Conservation (phyloP, 2,329 filamentous ascomycete genomes). For the Pseudocercospora crystallina region DNA sequence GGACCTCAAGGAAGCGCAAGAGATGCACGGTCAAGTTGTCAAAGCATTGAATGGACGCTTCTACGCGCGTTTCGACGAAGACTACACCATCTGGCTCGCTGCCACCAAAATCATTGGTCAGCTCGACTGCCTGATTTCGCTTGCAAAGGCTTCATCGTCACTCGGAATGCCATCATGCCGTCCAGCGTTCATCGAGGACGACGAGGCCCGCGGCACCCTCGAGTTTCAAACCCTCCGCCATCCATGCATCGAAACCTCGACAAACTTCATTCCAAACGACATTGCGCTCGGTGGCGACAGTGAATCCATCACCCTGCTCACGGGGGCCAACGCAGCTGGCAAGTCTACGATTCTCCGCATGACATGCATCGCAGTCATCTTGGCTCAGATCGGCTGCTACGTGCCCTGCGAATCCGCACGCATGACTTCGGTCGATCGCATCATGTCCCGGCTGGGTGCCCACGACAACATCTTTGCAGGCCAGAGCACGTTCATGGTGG, state of each 20-base stretch:
- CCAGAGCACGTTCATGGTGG: constrained; percentile 97
- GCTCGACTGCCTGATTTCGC: constrained; percentile 89
- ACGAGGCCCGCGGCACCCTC: constrained; percentile 70
- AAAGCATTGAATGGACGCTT: constrained; percentile 83
- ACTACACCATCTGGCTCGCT: constrained; percentile 81
- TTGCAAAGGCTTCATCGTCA: constrained; percentile 82
- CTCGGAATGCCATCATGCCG: constrained; percentile 86
- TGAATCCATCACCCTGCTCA: constrained; percentile 85
- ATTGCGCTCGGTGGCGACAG: constrained; percentile 78
- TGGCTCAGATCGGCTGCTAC: constrained; percentile 94
- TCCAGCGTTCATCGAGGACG: constrained; percentile 80
- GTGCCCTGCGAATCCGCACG: constrained; percentile 79
- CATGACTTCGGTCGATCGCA: constrained; percentile 88
- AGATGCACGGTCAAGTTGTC: constrained; percentile 86
- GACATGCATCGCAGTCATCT: constrained; percentile 95
- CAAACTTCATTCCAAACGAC: constrained; percentile 96
- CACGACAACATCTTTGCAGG: constrained; percentile 99
- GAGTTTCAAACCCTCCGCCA: constrained; percentile 91
- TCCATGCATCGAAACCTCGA: constrained; percentile 85
- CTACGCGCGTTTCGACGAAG: constrained; percentile 81
- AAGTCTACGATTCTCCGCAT: constrained; percentile 96
- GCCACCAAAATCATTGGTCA: constrained; percentile 90
- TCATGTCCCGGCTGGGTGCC: constrained; percentile 96
- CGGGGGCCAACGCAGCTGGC: constrained; percentile 93
- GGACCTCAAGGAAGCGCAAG: constrained; percentile 87